phyloP scores from a whole-genome alignment of 2,329 filamentous ascomycete species.

The Hansfordia pulvinata region DNA sequence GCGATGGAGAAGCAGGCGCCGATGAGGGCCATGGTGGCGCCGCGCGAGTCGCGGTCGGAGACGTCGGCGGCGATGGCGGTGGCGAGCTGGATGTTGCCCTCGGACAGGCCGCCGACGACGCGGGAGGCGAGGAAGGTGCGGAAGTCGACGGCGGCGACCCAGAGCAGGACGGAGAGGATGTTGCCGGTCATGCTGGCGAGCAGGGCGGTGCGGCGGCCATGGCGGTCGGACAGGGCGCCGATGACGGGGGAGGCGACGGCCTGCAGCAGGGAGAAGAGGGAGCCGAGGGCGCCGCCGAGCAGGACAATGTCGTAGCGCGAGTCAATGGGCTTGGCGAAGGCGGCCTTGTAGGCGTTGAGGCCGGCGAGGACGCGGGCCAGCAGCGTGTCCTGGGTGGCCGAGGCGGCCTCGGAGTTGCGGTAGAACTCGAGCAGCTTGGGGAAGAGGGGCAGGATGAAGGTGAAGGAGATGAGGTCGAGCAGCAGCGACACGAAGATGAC shows the following conservation, averaged over 20 bases:
- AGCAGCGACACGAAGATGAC: constrained; percentile 84
- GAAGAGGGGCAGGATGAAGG: constrained; percentile 93
- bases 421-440: constrained; percentile 95
- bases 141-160: constrained; percentile 90
- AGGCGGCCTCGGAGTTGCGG: constrained; percentile 60
- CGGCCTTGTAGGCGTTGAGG: constrained; percentile 88
- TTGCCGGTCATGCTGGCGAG: constrained; percentile 89
- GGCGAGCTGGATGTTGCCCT: constrained; percentile 93
- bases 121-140: constrained; percentile 90
- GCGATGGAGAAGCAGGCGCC: constrained; percentile 94
- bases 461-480: constrained; percentile 90
- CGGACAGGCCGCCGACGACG: constrained; percentile 81
- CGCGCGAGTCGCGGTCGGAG: constrained; percentile 70
- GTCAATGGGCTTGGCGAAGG: constrained; percentile 85
- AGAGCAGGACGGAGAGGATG: constrained; percentile 82
- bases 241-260: constrained; percentile 88
- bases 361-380: constrained; percentile 69
- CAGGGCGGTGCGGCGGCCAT: constrained; percentile 77
- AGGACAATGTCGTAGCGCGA: constrained; percentile 95
- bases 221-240: constrained; percentile 72
- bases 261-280: constrained; percentile 81
- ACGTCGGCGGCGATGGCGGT: constrained; percentile 96
- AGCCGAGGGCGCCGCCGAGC: constrained; percentile 84
- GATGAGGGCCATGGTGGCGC: constrained; percentile 90
- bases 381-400: constrained; percentile 32